Conservation (phyloP, 768 basidiomycete genomes). For the Mrakia blollopis region DNA sequence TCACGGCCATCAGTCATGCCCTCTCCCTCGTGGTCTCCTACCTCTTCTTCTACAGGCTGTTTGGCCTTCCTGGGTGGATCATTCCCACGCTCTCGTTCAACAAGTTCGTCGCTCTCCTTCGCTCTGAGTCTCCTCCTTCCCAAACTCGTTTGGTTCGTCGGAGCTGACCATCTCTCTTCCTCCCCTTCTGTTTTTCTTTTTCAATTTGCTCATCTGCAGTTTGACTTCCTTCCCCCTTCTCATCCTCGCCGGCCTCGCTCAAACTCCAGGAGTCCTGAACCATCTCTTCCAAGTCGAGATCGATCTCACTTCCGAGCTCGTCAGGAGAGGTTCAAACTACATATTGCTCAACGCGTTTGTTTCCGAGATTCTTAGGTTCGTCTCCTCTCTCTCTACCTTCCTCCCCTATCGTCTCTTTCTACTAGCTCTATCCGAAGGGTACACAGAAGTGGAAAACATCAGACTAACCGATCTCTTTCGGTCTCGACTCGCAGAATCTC, state of each 20-base stretch:
- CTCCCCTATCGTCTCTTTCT: background rate
- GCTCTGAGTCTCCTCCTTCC: background rate
- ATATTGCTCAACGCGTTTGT: slow-evolving; percentile 27
- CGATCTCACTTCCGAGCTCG: slow-evolving; percentile 12
- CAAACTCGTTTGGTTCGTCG: too few species aligned
- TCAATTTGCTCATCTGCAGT: too few species aligned
- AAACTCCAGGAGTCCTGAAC: slow-evolving; percentile 2
- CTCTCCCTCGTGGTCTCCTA: slow-evolving; percentile 22
- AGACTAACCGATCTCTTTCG: background rate
- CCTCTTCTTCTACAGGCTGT: slow-evolving; percentile 25
- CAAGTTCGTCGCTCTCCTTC: slow-evolving; percentile 18
- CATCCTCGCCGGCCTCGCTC: slow-evolving; percentile 26
- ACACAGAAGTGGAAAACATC: too few species aligned
- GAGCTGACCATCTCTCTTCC: background rate
- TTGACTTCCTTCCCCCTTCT: slow-evolving; percentile 29
- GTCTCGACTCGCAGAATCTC: background rate
- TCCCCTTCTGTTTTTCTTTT: background rate
- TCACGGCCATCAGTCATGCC: slow-evolving; percentile 20
- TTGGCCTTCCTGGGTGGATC: slow-evolving; percentile 28
- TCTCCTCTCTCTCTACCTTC: background rate
- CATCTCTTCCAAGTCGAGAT: slow-evolving; percentile 20
- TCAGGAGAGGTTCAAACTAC: slow-evolving; percentile 25
- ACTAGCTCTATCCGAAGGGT: too few species aligned
- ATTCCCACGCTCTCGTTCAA: slow-evolving; percentile 28
- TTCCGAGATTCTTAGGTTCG: slow-evolving; percentile 17